These are phyloP conservation scores for Wickerhamomyces alni DNA, from an alignment of 805 yeast species.

Conservation along the genomic window DNA sequence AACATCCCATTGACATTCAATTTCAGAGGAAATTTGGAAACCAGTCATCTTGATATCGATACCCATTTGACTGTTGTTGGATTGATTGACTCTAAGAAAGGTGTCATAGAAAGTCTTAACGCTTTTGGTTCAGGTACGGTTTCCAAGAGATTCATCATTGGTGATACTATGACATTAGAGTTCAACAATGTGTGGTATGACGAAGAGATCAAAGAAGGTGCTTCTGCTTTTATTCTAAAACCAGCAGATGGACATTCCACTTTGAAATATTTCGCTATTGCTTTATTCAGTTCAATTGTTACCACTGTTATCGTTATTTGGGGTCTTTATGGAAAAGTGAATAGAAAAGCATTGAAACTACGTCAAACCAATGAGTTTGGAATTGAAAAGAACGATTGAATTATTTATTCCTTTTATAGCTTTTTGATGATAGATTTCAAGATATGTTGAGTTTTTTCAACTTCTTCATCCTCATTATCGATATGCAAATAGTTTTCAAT, in stretches of 20 bases:
- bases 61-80: constrained; percentile 44
- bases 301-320: constrained; percentile 4
- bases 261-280: constrained; percentile 2
- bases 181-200: constrained; percentile 55
- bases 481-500: constrained; percentile 11
- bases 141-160: constrained; percentile 58
- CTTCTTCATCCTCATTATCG: constrained; percentile 29
- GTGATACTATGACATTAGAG: constrained; percentile 51
- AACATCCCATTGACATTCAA: constrained; percentile 56
- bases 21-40: constrained; percentile 60
- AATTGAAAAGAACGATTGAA: constrained; percentile 13
- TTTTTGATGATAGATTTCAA: constrained; percentile 20
- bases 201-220: constrained; percentile 2
- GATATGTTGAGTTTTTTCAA: constrained; percentile 16
- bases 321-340: constrained; percentile 3
- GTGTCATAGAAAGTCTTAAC: constrained; percentile 32
- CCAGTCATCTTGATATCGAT: constrained; percentile 65
- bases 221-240: neutral
- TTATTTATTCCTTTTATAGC: constrained; percentile 5
- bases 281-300: constrained; percentile 3
- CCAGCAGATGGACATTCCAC: neutral
- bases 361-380: constrained; percentile 16
- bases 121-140: constrained; percentile 51
- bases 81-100: constrained; percentile 27
- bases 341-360: constrained; percentile 6